phyloP scores from a whole-genome alignment of 306 rosid species.

The Geum urbanum region DNA sequence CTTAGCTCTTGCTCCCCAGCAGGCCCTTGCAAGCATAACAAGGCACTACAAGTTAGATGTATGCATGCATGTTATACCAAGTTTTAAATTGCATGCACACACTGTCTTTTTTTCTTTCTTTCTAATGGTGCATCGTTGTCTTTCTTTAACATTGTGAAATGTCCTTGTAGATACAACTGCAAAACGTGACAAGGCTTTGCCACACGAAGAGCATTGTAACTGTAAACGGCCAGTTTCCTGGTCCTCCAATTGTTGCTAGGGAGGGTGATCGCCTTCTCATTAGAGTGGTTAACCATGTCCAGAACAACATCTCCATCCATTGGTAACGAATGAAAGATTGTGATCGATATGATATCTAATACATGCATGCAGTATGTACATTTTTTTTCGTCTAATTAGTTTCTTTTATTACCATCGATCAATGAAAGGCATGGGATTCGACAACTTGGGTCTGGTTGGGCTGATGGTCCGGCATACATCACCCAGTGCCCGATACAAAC shows the following conservation, averaged over 20 bases:
- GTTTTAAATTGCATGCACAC: neutral
- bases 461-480: conserved; percentile 68
- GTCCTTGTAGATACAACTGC: conserved; percentile 31
- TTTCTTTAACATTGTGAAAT: neutral
- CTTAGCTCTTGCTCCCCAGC: conserved; percentile 23
- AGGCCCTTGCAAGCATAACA: conserved; percentile 41
- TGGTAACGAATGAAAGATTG: conserved; percentile 32
- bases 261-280: conserved; percentile 57
- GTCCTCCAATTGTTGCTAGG: conserved; percentile 62
- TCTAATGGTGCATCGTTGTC: neutral
- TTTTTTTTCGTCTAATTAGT: too few relatives aligned
- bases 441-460: conserved; percentile 58
- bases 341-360: too few relatives aligned
- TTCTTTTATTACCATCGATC: too few relatives aligned
- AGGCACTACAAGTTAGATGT: conserved; percentile 67
- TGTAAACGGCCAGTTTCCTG: conserved; percentile 67
- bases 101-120: neutral
- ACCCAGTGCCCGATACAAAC: conserved; percentile 69
- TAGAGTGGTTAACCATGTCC: conserved; percentile 52
- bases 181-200: conserved; percentile 58
- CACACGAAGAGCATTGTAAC: conserved; percentile 60
- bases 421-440: conserved; percentile 59
- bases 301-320: conserved; percentile 54
- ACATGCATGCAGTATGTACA: too few relatives aligned
- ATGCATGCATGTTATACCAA: neutral